Evolutionary conservation across 306 rosid genomes (phyloP).

Genomic region (Lathyrus oleraceus): DNA sequence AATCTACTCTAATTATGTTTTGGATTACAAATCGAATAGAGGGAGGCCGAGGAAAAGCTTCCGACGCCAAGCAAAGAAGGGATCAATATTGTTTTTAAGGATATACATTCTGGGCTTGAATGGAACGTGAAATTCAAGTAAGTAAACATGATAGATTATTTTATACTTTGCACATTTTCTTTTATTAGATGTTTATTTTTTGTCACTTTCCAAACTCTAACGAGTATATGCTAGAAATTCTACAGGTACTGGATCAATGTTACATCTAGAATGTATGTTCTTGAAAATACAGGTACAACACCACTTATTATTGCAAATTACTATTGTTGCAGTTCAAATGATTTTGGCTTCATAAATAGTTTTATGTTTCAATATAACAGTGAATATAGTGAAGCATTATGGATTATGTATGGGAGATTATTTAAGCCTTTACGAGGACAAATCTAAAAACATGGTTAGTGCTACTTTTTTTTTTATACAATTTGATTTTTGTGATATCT

Average conservation of each 20-base stretch:
- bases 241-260: slow-evolving; percentile 67
- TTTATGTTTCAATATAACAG: slow-evolving; percentile 42
- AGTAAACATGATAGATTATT: slow-evolving; percentile 11
- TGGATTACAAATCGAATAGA: slow-evolving; percentile 39
- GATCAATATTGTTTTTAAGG: slow-evolving; percentile 44
- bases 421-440: slow-evolving; percentile 56
- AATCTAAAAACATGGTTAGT: slow-evolving; percentile 61
- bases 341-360: background rate
- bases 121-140: slow-evolving; percentile 65
- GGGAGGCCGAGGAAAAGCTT: slow-evolving; percentile 60
- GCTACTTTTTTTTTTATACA: background rate
- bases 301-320: background rate
- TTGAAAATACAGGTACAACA: slow-evolving; percentile 57
- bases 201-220: background rate
- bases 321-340: background rate
- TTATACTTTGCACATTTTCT: background rate
- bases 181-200: background rate
- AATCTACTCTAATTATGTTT: too few species aligned
- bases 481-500: background rate
- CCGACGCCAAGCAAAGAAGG: slow-evolving; percentile 60
- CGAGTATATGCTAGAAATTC: background rate
- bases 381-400: slow-evolving; percentile 49
- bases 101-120: slow-evolving; percentile 39
- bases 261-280: slow-evolving; percentile 67
- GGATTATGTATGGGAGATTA: slow-evolving; percentile 52